phyloP scores from a whole-genome alignment of 495 filamentous ascomycete genomes.

The Penicillium lagena region DNA sequence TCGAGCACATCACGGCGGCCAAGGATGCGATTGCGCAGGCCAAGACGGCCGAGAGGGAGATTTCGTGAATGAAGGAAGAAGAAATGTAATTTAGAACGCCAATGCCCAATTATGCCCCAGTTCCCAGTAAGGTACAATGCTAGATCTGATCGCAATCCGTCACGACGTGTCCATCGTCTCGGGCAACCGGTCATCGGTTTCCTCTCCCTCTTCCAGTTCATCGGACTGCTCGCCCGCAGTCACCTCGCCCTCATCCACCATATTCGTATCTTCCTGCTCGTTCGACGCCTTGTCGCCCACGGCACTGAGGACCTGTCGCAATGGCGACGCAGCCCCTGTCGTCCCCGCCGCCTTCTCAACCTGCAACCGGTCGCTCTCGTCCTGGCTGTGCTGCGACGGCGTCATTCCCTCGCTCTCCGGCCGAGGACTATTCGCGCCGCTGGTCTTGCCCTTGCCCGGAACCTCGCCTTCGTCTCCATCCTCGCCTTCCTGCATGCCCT shows the following conservation, averaged over 20 bases:
- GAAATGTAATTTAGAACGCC: conserved; percentile 15
- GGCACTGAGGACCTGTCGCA: conserved; percentile 31
- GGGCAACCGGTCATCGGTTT: conserved; percentile 38
- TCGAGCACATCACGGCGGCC: conserved; percentile 47
- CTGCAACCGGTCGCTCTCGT: conserved; percentile 35
- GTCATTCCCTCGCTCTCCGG: conserved; percentile 47
- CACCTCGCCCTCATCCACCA: conserved; percentile 63
- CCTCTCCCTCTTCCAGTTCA: conserved; percentile 42
- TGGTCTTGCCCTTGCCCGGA: conserved; percentile 40
- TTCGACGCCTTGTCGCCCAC: conserved; percentile 22
- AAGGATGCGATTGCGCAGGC: conserved; percentile 59
- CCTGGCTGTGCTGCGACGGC: conserved; percentile 42
- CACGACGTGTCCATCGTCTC: conserved; percentile 69
- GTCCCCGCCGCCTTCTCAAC: conserved; percentile 25
- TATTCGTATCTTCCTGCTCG: conserved; percentile 46
- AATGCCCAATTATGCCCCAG: conserved; percentile 17
- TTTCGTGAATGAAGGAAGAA: conserved; percentile 19
- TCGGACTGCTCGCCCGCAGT: conserved; percentile 30
- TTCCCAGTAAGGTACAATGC: conserved; percentile 20
- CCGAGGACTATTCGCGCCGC: conserved; percentile 60
- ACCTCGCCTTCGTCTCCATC: conserved; percentile 67
- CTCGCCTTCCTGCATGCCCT: conserved; percentile 74
- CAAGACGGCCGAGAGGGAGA: conserved; percentile 39
- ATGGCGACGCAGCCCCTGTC: conserved; percentile 30
- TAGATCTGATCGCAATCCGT: background rate